These are phyloP conservation scores for Acephala macrosclerotiorum DNA, from an alignment of 2,329 filamentous ascomycete species.

Conservation along the genomic window DNA sequence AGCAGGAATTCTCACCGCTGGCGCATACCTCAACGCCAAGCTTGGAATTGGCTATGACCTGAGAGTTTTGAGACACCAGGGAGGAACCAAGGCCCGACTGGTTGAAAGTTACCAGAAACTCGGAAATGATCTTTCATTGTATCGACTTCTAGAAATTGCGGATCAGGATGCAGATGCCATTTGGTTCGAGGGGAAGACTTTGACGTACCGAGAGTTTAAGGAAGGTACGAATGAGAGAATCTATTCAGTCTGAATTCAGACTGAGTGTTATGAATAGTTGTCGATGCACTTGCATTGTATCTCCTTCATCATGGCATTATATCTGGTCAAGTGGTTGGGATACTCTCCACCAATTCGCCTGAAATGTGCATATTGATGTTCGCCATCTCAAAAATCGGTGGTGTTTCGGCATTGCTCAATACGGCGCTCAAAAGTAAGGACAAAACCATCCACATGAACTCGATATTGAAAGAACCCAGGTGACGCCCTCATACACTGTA, in stretches of 20 bases:
- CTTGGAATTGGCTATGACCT: constrained; percentile 50
- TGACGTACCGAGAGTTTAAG: constrained; percentile 54
- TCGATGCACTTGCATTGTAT: constrained; percentile 51
- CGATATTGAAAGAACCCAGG: constrained; percentile 41
- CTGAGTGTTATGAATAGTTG: constrained; percentile 44
- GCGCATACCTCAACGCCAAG: constrained; percentile 53
- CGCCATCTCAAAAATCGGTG: constrained; percentile 54
- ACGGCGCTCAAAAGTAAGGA: constrained; percentile 52
- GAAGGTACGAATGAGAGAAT: constrained; percentile 40
- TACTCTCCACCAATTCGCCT: constrained; percentile 56
- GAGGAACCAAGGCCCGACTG: constrained; percentile 45
- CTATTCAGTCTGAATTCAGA: not conserved
- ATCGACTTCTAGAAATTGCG: constrained; percentile 50
- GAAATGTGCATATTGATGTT: constrained; percentile 54
- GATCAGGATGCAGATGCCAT: constrained; percentile 50
- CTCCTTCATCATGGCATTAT: constrained; percentile 48
- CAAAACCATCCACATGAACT: constrained; percentile 21
- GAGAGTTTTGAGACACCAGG: constrained; percentile 44
- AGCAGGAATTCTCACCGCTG: constrained; percentile 37
- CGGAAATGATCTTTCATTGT: constrained; percentile 49
- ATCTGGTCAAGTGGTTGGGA: constrained; percentile 51
- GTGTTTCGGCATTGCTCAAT: constrained; percentile 54
- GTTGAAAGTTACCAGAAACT: constrained; percentile 46
- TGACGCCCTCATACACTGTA: constrained; percentile 53
- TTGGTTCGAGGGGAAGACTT: constrained; percentile 56